Evolutionary conservation across 495 filamentous ascomycete genomes (phyloP).

Genomic region (Penicillium salamii): DNA sequence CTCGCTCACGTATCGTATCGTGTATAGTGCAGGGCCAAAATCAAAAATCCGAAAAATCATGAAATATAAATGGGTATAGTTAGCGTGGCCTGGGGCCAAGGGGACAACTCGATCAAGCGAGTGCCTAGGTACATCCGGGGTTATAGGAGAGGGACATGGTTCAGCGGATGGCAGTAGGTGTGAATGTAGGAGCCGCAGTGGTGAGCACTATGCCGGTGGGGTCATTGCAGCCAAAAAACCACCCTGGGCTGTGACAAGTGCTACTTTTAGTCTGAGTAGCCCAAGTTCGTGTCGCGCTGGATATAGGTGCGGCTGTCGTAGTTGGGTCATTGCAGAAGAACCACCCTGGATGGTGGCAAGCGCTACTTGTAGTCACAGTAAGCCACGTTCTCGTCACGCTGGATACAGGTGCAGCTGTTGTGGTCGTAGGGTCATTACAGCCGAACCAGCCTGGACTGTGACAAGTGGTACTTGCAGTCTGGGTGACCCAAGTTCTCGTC

Average conservation of each 20-base stretch:
- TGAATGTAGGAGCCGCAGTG: neutral
- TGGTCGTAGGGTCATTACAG: no score
- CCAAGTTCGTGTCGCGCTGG: constrained; percentile 20
- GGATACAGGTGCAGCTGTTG: constrained; percentile 10
- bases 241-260: constrained; percentile 63
- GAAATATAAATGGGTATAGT: constrained; percentile 3
- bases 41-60: neutral
- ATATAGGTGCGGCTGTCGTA: constrained; percentile 10
- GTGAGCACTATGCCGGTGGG: constrained; percentile 42
- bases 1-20: constrained; percentile 5
- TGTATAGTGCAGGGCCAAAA: constrained; percentile 1
- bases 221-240: constrained; percentile 70
- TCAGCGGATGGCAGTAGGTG: no score
- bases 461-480: constrained; percentile 69
- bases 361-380: constrained; percentile 17
- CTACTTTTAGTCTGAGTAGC: constrained; percentile 20
- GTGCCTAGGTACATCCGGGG: no score
- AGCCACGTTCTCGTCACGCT: constrained; percentile 23
- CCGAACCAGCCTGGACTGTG: no score
- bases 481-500: constrained; percentile 38
- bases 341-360: no score
- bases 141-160: no score
- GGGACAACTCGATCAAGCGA: neutral
- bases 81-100: neutral
- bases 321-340: no score